phyloP scores from a whole-genome alignment of 1,284 basidiomycete species.

The Grifola frondosa region DNA sequence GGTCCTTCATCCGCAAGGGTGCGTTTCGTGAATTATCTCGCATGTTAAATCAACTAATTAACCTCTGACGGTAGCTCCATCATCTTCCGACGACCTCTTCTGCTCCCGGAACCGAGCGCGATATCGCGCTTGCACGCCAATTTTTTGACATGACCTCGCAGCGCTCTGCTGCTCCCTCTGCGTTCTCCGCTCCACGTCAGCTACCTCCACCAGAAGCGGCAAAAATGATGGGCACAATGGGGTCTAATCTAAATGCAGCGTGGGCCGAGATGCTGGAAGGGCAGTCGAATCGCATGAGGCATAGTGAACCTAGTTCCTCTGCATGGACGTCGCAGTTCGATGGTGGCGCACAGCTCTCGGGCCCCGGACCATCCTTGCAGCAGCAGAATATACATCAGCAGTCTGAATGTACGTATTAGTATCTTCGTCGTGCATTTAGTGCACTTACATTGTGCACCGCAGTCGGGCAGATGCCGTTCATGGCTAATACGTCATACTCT shows the following conservation, averaged over 20 bases:
- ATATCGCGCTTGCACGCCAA: constrained; percentile 72
- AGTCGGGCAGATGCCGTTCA: constrained; percentile 31
- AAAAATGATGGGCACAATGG: constrained; percentile 27
- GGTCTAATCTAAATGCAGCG: constrained; percentile 42
- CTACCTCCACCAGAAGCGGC: constrained; percentile 41
- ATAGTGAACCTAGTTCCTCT: constrained; percentile 10
- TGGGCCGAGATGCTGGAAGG: constrained; percentile 51
- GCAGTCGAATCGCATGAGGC: no score
- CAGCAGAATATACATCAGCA: constrained; percentile 21
- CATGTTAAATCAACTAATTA: background rate
- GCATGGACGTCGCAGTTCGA: constrained; percentile 35
- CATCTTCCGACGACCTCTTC: constrained; percentile 62
- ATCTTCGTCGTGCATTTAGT: background rate
- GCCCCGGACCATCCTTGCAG: constrained; percentile 6
- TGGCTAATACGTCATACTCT: constrained; percentile 35
- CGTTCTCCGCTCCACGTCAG: constrained; percentile 32
- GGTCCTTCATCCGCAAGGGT: constrained; percentile 73
- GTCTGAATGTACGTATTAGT: constrained; percentile 22
- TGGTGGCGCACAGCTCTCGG: constrained; percentile 11
- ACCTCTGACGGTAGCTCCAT: constrained; percentile 51
- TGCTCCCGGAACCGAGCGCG: constrained; percentile 53
- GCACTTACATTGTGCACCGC: no score
- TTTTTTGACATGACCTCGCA: constrained; percentile 61
- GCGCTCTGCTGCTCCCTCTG: constrained; percentile 28
- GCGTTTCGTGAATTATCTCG: constrained; percentile 17